Conservation (phyloP, 139 green algal genomes). For the Yamagishiella unicocca region DNA sequence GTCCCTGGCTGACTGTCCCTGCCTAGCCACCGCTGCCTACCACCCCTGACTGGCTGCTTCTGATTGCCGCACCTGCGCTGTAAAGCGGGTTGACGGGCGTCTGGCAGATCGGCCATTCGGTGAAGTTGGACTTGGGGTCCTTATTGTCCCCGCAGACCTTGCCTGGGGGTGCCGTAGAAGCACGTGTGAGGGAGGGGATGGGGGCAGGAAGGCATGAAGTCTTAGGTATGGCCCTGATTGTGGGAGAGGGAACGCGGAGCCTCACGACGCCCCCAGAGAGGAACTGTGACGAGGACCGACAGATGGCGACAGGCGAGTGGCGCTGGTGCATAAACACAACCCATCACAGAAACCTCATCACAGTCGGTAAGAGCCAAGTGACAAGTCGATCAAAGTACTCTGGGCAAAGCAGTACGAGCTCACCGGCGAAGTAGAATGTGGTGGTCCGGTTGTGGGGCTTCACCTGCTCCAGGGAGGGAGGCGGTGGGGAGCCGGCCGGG, state of each 20-base stretch:
- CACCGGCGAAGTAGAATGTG: conserved; percentile 58
- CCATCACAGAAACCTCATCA: too few species aligned
- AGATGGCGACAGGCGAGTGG: too few species aligned
- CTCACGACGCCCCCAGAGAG: too few species aligned
- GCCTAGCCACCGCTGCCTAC: too few species aligned
- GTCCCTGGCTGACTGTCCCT: too few species aligned
- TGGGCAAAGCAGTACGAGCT: background rate
- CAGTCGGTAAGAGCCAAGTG: background rate
- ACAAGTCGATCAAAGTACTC: background rate
- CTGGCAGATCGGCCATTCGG: conserved; percentile 56
- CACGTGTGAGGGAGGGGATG: background rate
- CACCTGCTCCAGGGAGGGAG: too few species aligned
- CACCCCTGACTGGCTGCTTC: too few species aligned
- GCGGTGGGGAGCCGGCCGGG: background rate
- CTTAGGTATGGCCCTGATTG: too few species aligned
- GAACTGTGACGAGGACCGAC: too few species aligned
- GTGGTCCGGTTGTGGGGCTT: conserved; percentile 32
- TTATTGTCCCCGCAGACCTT: conserved; percentile 67
- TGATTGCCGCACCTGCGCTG: conserved; percentile 48
- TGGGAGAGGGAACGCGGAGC: too few species aligned
- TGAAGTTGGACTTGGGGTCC: conserved; percentile 35
- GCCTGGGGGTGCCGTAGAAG: conserved; percentile 13
- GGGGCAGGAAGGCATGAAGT: background rate
- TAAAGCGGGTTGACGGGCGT: conserved; percentile 61
- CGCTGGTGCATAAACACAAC: too few species aligned